phyloP scores from a whole-genome alignment of 495 filamentous ascomycete genomes.

The Aspergillus taichungensis region DNA sequence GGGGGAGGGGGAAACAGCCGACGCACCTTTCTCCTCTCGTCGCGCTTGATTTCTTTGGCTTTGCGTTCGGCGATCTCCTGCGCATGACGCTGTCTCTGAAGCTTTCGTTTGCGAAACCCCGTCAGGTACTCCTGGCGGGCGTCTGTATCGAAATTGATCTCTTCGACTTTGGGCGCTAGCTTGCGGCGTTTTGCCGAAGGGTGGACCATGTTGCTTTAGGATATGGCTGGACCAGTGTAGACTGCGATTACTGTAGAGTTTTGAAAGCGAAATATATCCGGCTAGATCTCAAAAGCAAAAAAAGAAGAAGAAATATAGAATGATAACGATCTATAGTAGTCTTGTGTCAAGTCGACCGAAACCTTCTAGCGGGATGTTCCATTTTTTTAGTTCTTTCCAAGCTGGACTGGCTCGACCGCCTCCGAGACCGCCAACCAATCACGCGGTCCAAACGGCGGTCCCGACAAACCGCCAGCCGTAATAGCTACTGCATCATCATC shows the following conservation, averaged over 20 bases:
- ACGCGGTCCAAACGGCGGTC: too few species aligned
- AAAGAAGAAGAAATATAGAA: conserved; percentile 6
- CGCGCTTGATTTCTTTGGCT: conserved; percentile 63
- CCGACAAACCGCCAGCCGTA: too few species aligned
- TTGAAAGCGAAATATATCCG: neutral
- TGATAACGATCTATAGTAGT: too few species aligned
- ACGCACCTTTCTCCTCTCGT: conserved; percentile 61
- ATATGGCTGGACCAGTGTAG: neutral
- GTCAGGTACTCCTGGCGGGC: conserved; percentile 80
- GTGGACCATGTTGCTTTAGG: conserved; percentile 21
- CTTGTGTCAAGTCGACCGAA: too few species aligned
- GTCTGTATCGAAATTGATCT: conserved; percentile 73
- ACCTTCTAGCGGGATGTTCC: too few species aligned
- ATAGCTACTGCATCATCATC: conserved; percentile 5
- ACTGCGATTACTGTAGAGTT: neutral
- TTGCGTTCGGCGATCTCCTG: conserved; percentile 65
- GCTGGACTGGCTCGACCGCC: conserved; percentile 16
- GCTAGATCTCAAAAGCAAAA: neutral
- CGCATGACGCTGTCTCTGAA: conserved; percentile 71
- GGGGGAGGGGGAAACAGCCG: neutral
- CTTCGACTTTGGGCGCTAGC: conserved; percentile 49
- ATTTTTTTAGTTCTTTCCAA: too few species aligned
- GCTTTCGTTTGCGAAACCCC: conserved; percentile 93
- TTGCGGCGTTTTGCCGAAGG: conserved; percentile 61
- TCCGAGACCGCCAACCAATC: conserved; percentile 10